These are phyloP conservation scores for Talaromyces sp. DNA, from an alignment of 2,329 filamentous ascomycete genomes.

Conservation along the genomic window DNA sequence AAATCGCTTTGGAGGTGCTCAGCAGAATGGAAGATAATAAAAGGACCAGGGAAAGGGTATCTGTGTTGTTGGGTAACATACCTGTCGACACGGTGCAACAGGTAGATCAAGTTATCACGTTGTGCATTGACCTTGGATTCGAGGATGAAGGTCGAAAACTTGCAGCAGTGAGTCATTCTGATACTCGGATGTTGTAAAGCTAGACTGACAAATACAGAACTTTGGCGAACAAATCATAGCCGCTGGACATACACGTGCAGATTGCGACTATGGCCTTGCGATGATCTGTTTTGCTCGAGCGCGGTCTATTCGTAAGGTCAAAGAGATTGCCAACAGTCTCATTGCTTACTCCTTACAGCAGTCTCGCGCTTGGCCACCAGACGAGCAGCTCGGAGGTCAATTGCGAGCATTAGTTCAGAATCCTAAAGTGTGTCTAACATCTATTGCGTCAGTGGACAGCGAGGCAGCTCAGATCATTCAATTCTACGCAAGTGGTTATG, in stretches of 20 bases:
- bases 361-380: conserved; percentile 71
- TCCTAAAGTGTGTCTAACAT: conserved; percentile 65
- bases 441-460: conserved; percentile 67
- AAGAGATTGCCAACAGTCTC: conserved; percentile 77
- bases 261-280: conserved; percentile 66
- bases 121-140: conserved; percentile 75
- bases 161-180: conserved; percentile 62
- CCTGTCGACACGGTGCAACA: conserved; percentile 63
- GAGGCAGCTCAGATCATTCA: conserved; percentile 80
- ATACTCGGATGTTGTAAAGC: neutral
- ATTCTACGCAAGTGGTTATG: conserved; percentile 84
- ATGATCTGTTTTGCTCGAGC: conserved; percentile 88
- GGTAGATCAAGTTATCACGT: conserved; percentile 74
- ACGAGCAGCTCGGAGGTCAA: conserved; percentile 65
- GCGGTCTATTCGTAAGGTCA: conserved; percentile 71
- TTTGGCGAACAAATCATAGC: conserved; percentile 71
- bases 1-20: conserved; percentile 76
- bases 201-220: conserved; percentile 50
- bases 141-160: conserved; percentile 71
- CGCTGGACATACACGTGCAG: conserved; percentile 55
- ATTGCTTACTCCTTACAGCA: conserved; percentile 83
- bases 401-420: conserved; percentile 65
- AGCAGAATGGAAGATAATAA: conserved; percentile 71
- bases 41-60: conserved; percentile 67
- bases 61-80: conserved; percentile 67